Evolutionary conservation across 768 basidiomycete genomes (phyloP).

Genomic region (Galerina marginata): DNA sequence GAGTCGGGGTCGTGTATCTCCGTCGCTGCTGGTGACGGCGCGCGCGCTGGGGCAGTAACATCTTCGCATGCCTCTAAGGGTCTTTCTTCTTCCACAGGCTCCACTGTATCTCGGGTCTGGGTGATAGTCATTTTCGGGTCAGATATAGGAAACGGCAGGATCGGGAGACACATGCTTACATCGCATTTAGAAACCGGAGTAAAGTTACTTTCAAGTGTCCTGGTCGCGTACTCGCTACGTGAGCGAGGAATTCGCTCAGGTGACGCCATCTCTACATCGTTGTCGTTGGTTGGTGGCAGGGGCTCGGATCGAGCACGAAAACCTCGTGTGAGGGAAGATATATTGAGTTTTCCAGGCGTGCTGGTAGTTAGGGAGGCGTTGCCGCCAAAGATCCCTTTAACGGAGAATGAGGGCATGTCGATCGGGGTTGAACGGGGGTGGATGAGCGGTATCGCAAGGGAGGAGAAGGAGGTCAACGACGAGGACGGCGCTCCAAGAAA

Average conservation of each 20-base stretch:
- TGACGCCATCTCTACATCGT: slow-evolving; percentile 6
- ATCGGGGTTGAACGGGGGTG: background rate
- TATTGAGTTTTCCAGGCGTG: background rate
- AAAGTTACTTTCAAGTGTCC: background rate
- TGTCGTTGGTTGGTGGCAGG: background rate
- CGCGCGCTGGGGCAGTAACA: slow-evolving; percentile 2
- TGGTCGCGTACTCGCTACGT: background rate
- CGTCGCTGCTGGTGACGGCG: slow-evolving; percentile 40
- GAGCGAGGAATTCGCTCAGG: background rate
- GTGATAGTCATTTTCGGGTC: background rate
- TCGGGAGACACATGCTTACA: background rate
- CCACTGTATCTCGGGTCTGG: background rate
- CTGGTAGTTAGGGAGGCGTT: background rate
- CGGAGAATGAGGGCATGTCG: background rate
- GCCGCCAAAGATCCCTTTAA: background rate
- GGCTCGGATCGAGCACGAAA: slow-evolving; percentile 9
- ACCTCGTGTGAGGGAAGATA: background rate
- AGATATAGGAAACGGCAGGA: background rate
- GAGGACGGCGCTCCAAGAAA: background rate
- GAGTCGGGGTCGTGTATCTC: slow-evolving; percentile 43
- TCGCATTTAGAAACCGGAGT: background rate
- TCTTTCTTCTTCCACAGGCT: background rate
- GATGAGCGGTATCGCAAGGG: background rate
- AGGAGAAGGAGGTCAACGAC: background rate
- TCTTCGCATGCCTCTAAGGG: background rate